Base-by-base conservation (phyloP, 345 rosid species). In the Eucalyptus tenuipes region DNA sequence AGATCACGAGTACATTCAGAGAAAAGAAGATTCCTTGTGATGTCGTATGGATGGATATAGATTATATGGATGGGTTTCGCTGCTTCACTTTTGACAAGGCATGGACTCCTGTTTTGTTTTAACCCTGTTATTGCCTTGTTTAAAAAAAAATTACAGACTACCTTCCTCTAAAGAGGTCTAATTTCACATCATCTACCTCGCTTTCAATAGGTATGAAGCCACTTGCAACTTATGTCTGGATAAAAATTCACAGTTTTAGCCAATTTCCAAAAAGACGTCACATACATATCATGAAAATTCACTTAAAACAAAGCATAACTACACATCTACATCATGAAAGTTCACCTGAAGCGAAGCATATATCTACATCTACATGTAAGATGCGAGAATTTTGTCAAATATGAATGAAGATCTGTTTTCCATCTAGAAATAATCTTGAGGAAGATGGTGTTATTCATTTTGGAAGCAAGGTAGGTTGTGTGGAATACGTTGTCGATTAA, bases 21-120 rank as follows among this genome's bases (percentile, higher is more conserved):
- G 93, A 96, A 89, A 97, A 97, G 93, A 94, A 90, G 82, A 96
- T 97, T 88, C 99, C 99, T 64, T 90, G 96, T 91, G 99, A 97
- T 88, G 99, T 93, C 87, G 92, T 97, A 92, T 97, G 99, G 99
- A 97, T 97, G 99, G 99, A 97, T 90, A 97, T 97, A 90, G 99
- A 97, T 91, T 97, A 97, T 93, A 97, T 97, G 99, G 99, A 97
- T 90, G 97, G 97, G 17, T 97, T 96, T 91, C 95, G 99, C 80
- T 97, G 99, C 95, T 97, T 97, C 92, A 97, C 99, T 90, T 95
- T 97, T 85, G 96, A 96, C 92, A 89, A 95, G 98, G 99, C 91
- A 93, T 90, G 94, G 66, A 75, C 29, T 75, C 29, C 47, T 22
- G 27, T n/a, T 85, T 59, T 50, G 25, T 55, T 66, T 49, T 25